Conservation (phyloP, 345 rosid genomes). For the Sonneratia caseolaris region DNA sequence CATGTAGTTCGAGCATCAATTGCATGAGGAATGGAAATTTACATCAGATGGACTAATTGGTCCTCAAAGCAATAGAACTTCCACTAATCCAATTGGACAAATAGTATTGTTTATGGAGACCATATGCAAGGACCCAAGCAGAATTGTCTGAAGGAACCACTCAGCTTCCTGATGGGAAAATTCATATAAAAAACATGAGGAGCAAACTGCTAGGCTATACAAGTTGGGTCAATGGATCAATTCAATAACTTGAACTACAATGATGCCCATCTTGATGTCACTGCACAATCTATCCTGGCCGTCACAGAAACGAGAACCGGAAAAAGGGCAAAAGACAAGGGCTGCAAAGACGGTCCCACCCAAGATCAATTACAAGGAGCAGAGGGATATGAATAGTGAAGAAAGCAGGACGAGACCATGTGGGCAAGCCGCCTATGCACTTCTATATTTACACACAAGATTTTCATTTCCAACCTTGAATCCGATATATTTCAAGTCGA, state of each 20-base stretch:
- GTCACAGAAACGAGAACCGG: not conserved
- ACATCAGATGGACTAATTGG: not conserved
- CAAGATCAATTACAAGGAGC: too few relatives aligned
- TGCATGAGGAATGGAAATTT: too few relatives aligned
- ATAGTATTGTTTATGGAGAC: too few relatives aligned
- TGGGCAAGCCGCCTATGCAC: too few relatives aligned
- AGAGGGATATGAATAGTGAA: too few relatives aligned
- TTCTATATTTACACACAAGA: too few relatives aligned
- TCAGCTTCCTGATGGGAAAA: not conserved
- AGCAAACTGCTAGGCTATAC: not conserved
- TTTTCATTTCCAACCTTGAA: too few relatives aligned
- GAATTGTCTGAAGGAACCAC: not conserved
- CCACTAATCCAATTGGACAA: too few relatives aligned
- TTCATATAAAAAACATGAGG: not conserved
- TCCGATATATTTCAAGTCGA: not conserved
- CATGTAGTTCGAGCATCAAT: too few relatives aligned
- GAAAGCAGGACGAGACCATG: too few relatives aligned
- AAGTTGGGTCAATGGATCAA: not conserved
- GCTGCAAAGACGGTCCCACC: not conserved
- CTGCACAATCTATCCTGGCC: not conserved
- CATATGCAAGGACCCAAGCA: not conserved
- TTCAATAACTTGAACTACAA: not conserved
- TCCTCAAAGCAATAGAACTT: not conserved
- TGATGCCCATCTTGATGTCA: not conserved
- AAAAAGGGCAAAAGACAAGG: not conserved